phyloP scores from a whole-genome alignment of 2,329 filamentous ascomycete genomes.

The Chaetomiaceae sp. region DNA sequence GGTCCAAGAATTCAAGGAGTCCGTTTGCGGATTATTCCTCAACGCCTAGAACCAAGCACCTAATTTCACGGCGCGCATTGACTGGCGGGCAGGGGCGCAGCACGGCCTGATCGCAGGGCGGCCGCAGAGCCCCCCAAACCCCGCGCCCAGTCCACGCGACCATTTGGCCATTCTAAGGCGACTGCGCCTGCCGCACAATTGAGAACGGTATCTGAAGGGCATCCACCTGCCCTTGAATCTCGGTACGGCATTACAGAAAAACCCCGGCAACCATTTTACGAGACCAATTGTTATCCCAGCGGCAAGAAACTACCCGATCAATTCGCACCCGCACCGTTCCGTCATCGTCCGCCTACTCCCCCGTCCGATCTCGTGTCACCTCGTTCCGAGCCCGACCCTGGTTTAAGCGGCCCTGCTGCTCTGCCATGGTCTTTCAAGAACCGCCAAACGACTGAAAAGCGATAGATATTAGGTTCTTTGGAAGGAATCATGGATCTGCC shows the following conservation, averaged over 20 bases:
- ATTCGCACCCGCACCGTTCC: constrained; percentile 2
- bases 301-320: background rate
- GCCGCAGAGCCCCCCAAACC: constrained; percentile 14
- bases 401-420: background rate
- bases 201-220: constrained; percentile 1
- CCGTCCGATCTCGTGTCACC: background rate
- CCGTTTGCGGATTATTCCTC: too few relatives aligned
- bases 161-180: constrained; percentile 10
- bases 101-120: constrained; percentile 11
- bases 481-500: constrained; percentile 25
- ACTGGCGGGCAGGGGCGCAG: constrained; percentile 8
- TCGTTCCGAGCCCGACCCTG: background rate
- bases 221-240: background rate
- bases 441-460: constrained; percentile 10
- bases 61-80: too few relatives aligned
- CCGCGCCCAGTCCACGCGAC: constrained; percentile 26
- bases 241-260: background rate
- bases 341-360: background rate
- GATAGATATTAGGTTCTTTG: background rate
- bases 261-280: background rate
- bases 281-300: background rate
- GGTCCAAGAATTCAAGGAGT: too few relatives aligned
- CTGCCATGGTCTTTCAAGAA: constrained; percentile 15
- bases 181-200: background rate
- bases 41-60: too few relatives aligned